Base-by-base conservation (phyloP, 768 basidiomycete species). In the Leccinellum rugosiceps region DNA sequence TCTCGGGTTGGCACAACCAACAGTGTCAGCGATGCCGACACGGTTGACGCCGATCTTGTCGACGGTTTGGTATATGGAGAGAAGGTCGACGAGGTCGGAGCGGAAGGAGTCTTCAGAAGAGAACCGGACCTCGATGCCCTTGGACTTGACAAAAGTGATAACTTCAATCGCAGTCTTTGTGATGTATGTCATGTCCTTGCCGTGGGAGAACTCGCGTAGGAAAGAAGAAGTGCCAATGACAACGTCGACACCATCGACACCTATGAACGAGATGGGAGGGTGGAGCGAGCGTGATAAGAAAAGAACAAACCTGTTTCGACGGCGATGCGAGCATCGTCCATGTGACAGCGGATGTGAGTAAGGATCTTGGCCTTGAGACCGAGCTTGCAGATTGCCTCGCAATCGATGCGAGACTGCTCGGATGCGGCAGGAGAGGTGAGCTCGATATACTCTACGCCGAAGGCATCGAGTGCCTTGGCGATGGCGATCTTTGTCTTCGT, bases 401-500 rank as follows among this genome's bases (percentile, higher is more conserved):
- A 99, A 70, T 98, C 96, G 30, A 79, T 72, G 32, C 90, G 84
- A 21, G 94, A 97, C 75, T 98, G 94, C 68, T 98, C 94, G 6
- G 96, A 98, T 23, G 97, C 96, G 45, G 90, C 94, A 49, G 97
- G 96, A 15, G 96, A 98, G 34, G 97, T 99, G 70, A 99, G 88
- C 71, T 99, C 97, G 69, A 99, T 94, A 82, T 99, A 99, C 72
- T 99, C 97, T 57, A 98, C 97, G 68, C 97, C 97, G 70, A 99
- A 98, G 50, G 94, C 95, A 80, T 98, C 95, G 57, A 98, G 86
- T 14, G 94, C 94, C 79, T 87, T 93, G 63, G 97, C 97, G 65
- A 99, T 99, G 72, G 95, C 94, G 72, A 98, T 97, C 84, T 99
- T 99, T 77, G 95, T 98, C 80, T 95, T 94, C 71, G 94, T 94